Evolutionary conservation across 495 filamentous ascomycete species (phyloP).

Genomic region (Margaritispora aquatica): DNA sequence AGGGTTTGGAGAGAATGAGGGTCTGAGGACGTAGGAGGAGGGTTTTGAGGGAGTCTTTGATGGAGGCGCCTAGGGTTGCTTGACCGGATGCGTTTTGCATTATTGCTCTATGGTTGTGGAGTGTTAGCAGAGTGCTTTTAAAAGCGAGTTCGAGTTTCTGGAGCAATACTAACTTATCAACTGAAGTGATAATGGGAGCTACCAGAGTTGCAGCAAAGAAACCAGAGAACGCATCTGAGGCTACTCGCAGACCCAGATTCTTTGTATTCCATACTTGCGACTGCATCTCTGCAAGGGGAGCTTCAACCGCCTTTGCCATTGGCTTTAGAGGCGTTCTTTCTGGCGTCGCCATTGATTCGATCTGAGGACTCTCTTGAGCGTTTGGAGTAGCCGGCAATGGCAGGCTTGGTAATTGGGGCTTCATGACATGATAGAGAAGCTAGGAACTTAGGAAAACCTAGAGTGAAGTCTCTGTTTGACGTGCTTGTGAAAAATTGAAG

Average conservation of each 20-base stretch:
- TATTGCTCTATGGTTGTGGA: slow-evolving; percentile 61
- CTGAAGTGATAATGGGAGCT: slow-evolving; percentile 82
- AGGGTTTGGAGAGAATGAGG: slow-evolving; percentile 74
- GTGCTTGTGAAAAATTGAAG: not conserved
- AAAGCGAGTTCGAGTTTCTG: too few species aligned
- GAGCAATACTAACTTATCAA: slow-evolving; percentile 77
- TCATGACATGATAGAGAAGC: not conserved
- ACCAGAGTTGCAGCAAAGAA: slow-evolving; percentile 73
- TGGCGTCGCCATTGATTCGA: not conserved
- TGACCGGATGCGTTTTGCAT: slow-evolving; percentile 92
- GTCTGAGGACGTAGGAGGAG: slow-evolving; percentile 62
- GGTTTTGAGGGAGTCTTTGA: slow-evolving; percentile 54
- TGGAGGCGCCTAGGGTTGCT: slow-evolving; percentile 59
- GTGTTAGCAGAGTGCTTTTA: too few species aligned
- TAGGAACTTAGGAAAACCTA: not conserved
- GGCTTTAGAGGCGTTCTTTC: not conserved
- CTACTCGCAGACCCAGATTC: slow-evolving; percentile 59
- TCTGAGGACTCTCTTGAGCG: not conserved
- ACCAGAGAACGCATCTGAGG: slow-evolving; percentile 69
- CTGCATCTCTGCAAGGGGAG: slow-evolving; percentile 7
- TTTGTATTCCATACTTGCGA: slow-evolving; percentile 66
- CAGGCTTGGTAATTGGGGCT: not conserved
- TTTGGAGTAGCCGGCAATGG: not conserved
- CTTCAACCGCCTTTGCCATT: slow-evolving; percentile 3
- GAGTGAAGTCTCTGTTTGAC: not conserved